A percentile compares a stretch with the other conserved stretches of the same genome.
These are phyloP conservation scores for Cucumis sativus DNA, from an alignment of 306 rosid genomes.

Conservation along the genomic window Cucumber_9930_V3 NC_026658.2:15722501-15723000, in stretches of 20 bases:
- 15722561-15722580: no score
- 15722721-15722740: conserved; percentile 11
- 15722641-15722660: no score
- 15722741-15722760: conserved; percentile 11
- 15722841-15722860: neutral
- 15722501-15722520: conserved; percentile 42
- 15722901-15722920: conserved; percentile 34
- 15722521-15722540: conserved; percentile 69
- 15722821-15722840: neutral
- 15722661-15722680: no score
- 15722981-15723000: neutral
- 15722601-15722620: no score
- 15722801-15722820: conserved; percentile 18
- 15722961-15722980: neutral
- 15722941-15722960: neutral
- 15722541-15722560: neutral
- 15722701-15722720: neutral
- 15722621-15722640: no score
- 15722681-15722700: no score
- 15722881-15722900: conserved; percentile 43
- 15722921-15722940: conserved; percentile 14
- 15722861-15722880: conserved; percentile 53
- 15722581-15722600: no score
- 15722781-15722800: conserved; percentile 37
- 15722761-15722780: conserved; percentile 40